Base-by-base conservation (phyloP, 179 eudicot genomes). In the Patellifolia procumbens region DNA sequence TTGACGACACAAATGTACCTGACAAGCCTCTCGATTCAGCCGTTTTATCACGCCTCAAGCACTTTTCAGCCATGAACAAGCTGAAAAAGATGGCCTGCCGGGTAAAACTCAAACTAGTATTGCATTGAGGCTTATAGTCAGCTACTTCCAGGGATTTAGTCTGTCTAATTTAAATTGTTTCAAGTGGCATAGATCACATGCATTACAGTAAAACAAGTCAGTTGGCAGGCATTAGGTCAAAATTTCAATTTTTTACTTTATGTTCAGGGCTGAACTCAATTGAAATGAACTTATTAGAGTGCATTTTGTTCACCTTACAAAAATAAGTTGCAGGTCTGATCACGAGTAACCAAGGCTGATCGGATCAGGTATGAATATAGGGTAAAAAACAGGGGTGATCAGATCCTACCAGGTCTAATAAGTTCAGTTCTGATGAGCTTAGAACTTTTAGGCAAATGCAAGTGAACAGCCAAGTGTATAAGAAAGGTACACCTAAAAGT, bases 81-180 rank as follows among this genome's bases (percentile, higher is more conserved):
- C 91, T 91, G 17, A 91, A 91, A 88, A 91, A 91, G 88, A 89
- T 91, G 94, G 97, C 92, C 68, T 85, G 90, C 78, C 88, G 97
- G 79, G 97, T 91, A 85, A 86, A 78, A 68, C 45, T 53, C 26
- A 62, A 42, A 15, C 32, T 17, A 67, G 2, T 67, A n/a, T 4
- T 51, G 29, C 39, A 42, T 67, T 43, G 35, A 67, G 29, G 45
- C 37, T n/a, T 3, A 37, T n/a, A 24, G 32, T 29, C 6, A 12
- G 61, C 61, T 56, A 24, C 31, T 29, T 58, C 26, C 5, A 28
- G 32, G 34, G 63, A 28, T 58, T 28, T 28, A 58, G 32, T 26
- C n/a, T n/a, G 5, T 19, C 5, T 5, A 19, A n/a, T n/a, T 53
- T 53, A 20, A 53, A n/a, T n/a, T 53, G 12, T 48, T 48, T 48